Evolutionary conservation across 1,139 yeast genomes (phyloP), one percentile per base, ranked within the genome.

Genomic region (Yamadazyma sp.): DNA sequence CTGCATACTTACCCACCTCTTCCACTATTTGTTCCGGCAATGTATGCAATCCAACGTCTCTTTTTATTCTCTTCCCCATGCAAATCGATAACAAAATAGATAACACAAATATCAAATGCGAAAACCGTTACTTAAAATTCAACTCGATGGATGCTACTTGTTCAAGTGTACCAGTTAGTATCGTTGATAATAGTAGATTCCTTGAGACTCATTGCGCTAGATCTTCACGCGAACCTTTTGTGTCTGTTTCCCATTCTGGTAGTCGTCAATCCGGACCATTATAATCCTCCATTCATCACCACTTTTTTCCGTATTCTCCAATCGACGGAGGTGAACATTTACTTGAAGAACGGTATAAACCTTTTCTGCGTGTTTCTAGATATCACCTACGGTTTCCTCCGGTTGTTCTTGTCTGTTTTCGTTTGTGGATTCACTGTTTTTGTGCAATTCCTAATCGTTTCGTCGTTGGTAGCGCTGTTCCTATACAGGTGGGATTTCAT

Each of bases 11-110:
- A 16, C 64, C 53, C 11, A 69, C 56, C 14, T 42, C 35, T 10
- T 49, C 45, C 14, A 66, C 42, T 2, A 68, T 48, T 28, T 68
- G 69, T 16, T 48, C 38, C 3, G 73, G 70, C 5, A 67, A 51
- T 4, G 42, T 33, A 17, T 32, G 36, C 5, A 42, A 3, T 2
- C 31, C 11, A 3, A 12, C 11, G 11, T 44, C 44, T 4, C 39
- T 25, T 30, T 41, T 43, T 2, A 38, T 3, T 23, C 44, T 17
- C 27, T 42, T 42, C 37, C 31, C 35, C 36, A 38, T 38, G 20
- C 29, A 12, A 3, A 6, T 5, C 8, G 22, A 6, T n/a, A n/a
- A n/a, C n/a, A n/a, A n/a, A n/a, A n/a, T n/a, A n/a, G n/a, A n/a
- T n/a, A n/a, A n/a, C n/a, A n/a, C n/a, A n/a, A n/a, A n/a, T n/a